Evolutionary conservation across 1,284 basidiomycete genomes (phyloP).

Genomic region (Coniophora puteana): DNA sequence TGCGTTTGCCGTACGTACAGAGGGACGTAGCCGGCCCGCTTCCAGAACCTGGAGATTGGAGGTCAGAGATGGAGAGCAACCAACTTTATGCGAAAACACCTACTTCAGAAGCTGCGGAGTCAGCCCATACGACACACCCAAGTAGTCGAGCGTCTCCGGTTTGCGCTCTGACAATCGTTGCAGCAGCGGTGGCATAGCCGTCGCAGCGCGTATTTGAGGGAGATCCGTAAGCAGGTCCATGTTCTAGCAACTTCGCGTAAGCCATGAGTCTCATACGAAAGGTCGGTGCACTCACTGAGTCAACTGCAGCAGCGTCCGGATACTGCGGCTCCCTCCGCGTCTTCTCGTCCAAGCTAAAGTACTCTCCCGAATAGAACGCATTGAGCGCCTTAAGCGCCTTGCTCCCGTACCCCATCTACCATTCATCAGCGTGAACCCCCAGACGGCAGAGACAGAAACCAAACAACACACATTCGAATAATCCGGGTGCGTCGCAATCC

Average conservation of each 20-base stretch:
- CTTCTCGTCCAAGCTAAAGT: slow-evolving; percentile 84
- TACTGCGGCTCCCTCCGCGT: slow-evolving; percentile 54
- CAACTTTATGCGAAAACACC: slow-evolving; percentile 9
- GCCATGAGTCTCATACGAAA: slow-evolving; percentile 15
- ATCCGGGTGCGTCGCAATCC: slow-evolving; percentile 97
- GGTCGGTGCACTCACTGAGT: slow-evolving; percentile 43
- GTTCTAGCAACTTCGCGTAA: slow-evolving; percentile 22
- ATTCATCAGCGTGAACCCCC: slow-evolving; percentile 7
- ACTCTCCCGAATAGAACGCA: slow-evolving; percentile 90
- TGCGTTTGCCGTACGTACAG: slow-evolving; percentile 92
- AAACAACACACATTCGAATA: slow-evolving; percentile 70
- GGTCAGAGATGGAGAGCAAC: background rate
- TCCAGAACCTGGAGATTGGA: slow-evolving; percentile 78
- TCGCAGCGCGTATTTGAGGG: slow-evolving; percentile 70
- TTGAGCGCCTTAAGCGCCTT: slow-evolving; percentile 86
- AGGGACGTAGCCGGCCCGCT: slow-evolving; percentile 87
- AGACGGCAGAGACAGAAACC: slow-evolving; percentile 1
- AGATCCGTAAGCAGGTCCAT: slow-evolving; percentile 68
- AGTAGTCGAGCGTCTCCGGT: slow-evolving; percentile 90
- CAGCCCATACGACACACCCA: slow-evolving; percentile 95
- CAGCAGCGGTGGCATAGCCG: slow-evolving; percentile 89
- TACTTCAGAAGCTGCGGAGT: slow-evolving; percentile 83
- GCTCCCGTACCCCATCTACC: slow-evolving; percentile 96
- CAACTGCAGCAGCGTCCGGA: slow-evolving; percentile 56
- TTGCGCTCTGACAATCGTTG: slow-evolving; percentile 88